Evolutionary conservation across 352 stramenopile species (phyloP), one percentile per base, ranked within the genome.

Genomic region (Phytophthora idaei): DNA sequence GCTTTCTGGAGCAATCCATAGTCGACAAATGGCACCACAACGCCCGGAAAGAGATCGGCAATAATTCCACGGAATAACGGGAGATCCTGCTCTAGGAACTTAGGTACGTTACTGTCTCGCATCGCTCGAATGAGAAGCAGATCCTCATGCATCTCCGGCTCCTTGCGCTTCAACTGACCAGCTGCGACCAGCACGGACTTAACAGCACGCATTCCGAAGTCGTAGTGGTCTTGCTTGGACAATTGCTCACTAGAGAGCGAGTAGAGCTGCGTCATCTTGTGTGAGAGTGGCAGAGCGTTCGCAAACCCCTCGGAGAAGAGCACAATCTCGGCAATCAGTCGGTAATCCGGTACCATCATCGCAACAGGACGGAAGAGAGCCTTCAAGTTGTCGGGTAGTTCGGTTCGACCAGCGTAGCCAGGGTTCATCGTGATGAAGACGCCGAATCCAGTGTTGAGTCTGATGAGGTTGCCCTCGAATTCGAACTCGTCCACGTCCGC

Each of bases 351-450:
- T 25, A 98, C 93, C 94, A 98, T 98, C 90, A 98, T 98, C 3
- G 93, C 94, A 21, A 98, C 93, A 1, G 94, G 94, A 5, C 94
- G 85, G 60, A 98, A 98, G 7, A 98, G 67, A 28, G 93, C 90
- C 69, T 98, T 98, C n/a, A 98, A 76, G 46, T 98, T 98, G 41
- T 98, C 94, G 0, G 94, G 94, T 5, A 98, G 70, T 64, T 98
- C 93, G 0, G 94, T 98, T 1, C 94, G 89, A 1, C 93, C 94
- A 25, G 93, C 91, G 54, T 98, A 98, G 0, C 94, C 94, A 6
- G 94, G 94, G 55, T 98, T 98, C 94, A 98, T 98, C 2, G 94
- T 98, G 64, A 98, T 98, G 57, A 98, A 98, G 3, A 98, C 94
- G 17, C 94, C 94, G 76, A 98, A 98, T 28, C 82, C 89, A 10